Base-by-base conservation (phyloP, 2,329 filamentous ascomycete species). In the Fusarium sp. region DNA sequence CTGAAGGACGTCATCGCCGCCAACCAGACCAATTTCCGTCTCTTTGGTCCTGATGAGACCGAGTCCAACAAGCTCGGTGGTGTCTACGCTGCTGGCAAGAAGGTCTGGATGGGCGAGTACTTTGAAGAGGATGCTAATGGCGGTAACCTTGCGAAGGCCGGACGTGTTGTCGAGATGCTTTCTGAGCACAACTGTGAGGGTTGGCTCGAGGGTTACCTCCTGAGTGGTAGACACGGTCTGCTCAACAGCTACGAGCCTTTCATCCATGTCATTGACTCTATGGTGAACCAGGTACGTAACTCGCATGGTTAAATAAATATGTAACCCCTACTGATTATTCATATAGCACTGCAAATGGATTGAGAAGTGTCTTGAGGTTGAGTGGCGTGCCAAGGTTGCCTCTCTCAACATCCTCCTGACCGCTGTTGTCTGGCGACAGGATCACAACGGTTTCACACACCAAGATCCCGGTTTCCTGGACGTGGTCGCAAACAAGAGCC, bases 201-300 rank as follows among this genome's bases (percentile, higher is more conserved):
- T 26, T 94, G 91, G 91, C 84, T 94, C 18, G 91, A 94, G 81
- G 92, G 92, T 5, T 94, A 94, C 76, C 80, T 93, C 43, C 84
- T 94, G 4, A 92, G 88, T 57, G 92, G 92, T 28, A 86, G 92
- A 7, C 91, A 94, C 70, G 91, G 92, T 14, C 77, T 94, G 62
- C 85, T 94, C 62, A 94, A 93, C 84, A 91, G 89, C 76, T 94
- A 94, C 80, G 92, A 94, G 78, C 91, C 91, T 0, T 94, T 94
- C 76, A 92, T 94, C 62, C 91, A 94, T 76, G 88, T 94, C 74
- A 93, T 94, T 73, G 91, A 94, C 79, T 93, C 90, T 2, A 94
- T 94, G 91, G 91, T 94, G 64, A 93, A 93, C 78, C 91, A 93
- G 77, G 82, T 84, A 78, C 55, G 79, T 30, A 30, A n/a, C 19